Conservation (phyloP, 2,329 filamentous ascomycete species). For the Paecilomyces variotii region DNA sequence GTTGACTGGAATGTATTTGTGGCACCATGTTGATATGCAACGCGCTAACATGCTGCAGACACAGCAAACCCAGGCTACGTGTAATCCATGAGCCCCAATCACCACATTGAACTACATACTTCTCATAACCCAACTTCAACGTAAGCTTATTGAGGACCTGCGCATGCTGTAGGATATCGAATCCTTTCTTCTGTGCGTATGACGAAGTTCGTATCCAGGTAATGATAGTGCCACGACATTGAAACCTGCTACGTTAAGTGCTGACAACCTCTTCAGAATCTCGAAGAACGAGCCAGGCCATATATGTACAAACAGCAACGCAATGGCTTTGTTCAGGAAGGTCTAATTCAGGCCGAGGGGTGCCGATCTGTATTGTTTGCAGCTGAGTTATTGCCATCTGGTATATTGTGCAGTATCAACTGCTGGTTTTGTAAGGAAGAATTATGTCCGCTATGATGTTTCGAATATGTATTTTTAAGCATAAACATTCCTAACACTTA, state of each 20-base stretch:
- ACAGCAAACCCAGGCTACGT: conserved; percentile 14
- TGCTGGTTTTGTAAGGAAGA: background rate
- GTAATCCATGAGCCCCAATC: conserved; percentile 15
- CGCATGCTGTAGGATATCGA: background rate
- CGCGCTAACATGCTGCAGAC: conserved; percentile 12
- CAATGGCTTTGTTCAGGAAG: conserved; percentile 1
- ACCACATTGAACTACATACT: background rate
- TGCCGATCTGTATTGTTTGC: background rate
- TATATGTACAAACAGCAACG: conserved; percentile 14
- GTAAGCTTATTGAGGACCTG: background rate
- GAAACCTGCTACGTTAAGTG: background rate
- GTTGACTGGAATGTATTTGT: background rate
- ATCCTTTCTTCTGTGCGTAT: background rate
- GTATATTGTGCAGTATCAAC: background rate
- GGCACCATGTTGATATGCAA: conserved; percentile 10
- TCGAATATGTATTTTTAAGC: background rate
- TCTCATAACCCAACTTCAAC: background rate
- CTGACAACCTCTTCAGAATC: background rate
- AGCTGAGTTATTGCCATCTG: too few species aligned
- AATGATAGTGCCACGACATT: conserved; percentile 1
- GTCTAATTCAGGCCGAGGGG: background rate
- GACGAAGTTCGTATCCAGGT: background rate
- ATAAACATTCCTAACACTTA: background rate
- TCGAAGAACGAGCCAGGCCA: conserved; percentile 16
- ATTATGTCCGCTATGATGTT: background rate